phyloP scores from a whole-genome alignment of 208 protist genomes.

The Trypanosoma cruzi region DNA sequence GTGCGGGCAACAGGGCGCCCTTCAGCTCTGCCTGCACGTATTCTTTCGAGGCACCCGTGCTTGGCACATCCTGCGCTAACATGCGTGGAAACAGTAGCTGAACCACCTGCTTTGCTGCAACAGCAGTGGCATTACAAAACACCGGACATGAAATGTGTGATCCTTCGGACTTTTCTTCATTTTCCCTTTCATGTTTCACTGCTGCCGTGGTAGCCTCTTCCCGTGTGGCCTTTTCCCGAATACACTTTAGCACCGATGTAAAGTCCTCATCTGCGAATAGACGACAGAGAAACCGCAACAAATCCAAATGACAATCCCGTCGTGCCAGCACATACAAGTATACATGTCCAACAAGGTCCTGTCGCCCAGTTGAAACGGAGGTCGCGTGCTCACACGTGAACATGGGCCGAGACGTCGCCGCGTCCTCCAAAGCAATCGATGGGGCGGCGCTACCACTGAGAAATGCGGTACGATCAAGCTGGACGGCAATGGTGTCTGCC shows the following conservation, averaged over 20 bases:
- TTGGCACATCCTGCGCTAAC: conserved; percentile 73
- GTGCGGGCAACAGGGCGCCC: conserved; percentile 75
- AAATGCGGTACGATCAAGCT: conserved; percentile 48
- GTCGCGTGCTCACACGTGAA: conserved; percentile 23
- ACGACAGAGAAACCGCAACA: conserved; percentile 44
- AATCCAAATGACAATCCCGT: conserved; percentile 58
- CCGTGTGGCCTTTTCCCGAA: conserved; percentile 4
- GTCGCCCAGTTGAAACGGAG: conserved; percentile 21
- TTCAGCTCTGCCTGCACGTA: conserved; percentile 89
- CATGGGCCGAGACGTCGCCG: neutral
- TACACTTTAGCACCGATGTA: conserved; percentile 17
- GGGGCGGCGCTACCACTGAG: conserved; percentile 20
- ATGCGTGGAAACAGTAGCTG: conserved; percentile 79
- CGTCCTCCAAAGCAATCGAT: neutral
- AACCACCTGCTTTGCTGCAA: conserved; percentile 54
- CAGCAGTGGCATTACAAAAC: conserved; percentile 29
- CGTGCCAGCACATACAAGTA: conserved; percentile 82
- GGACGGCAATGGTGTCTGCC: conserved; percentile 54
- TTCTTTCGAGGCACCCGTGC: conserved; percentile 52
- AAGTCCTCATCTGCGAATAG: conserved; percentile 53
- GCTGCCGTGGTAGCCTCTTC: neutral
- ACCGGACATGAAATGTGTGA: conserved; percentile 24
- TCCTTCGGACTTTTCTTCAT: neutral
- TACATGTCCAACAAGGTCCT: conserved; percentile 62
- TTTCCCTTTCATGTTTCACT: conserved; percentile 20